Evolutionary conservation across 140 eudicot genomes (phyloP), one percentile per base, ranked within the genome.

Genomic region (Bidens hawaiensis): DNA sequence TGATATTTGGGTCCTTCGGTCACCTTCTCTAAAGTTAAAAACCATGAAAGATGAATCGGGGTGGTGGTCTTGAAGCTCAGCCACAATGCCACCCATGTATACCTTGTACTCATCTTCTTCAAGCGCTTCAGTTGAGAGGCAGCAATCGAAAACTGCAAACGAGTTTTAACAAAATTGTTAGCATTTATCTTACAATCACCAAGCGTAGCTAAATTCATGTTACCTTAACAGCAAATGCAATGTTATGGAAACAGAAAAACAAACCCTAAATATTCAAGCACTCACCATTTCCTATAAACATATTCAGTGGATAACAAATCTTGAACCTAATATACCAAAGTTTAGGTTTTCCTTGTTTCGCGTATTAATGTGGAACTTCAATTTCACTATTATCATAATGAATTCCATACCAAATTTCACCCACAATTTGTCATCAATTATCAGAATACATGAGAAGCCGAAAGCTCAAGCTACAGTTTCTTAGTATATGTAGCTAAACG

Each of bases 11-110:
- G 87, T 93, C 78, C 89, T 77, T 71, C 67, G 75, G 10, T 78
- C 83, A 54, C 89, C 86, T 73, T 88, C 85, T 73, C 85, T 79
- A 51, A 93, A 91, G 77, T 91, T 91, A 67, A 84, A 87, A 69
- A 91, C 98, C 96, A 91, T 82, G 78, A 87, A 87, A 40, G 98
- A 86, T 49, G 96, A 90, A 73, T 91, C 98, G 7, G 83, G 91
- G 64, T 87, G 80, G 75, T 87, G 79, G 51, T 84, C 94, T 54
- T 84, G 96, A 16, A 91, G 85, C 74, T 91, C 91, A 31, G 85
- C 84, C 17, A 91, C 85, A 50, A 91, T 78, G 51, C 96, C 94
- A 52, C 84, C 87, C 80, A 87, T 65, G 75, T 87, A 91, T 9
- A 56, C 28, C 53, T 78, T 84, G 80, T 87, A 87, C 67, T 76